Evolutionary conservation across 2,329 filamentous ascomycete species (phyloP).

Genomic region (Emergomyces pasteurianus): DNA sequence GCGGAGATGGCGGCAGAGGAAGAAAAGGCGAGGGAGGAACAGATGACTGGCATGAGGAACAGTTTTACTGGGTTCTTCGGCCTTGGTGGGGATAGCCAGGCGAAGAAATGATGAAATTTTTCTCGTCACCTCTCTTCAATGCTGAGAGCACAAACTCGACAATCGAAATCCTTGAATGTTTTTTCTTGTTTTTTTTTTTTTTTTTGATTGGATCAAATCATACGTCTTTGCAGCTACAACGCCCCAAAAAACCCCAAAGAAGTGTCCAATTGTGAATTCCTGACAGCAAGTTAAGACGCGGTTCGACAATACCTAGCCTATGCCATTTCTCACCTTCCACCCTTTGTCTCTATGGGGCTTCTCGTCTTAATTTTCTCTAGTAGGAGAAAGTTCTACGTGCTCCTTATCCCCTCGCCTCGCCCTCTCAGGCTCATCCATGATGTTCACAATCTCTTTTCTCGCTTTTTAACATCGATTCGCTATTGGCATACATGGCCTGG

Average conservation of each 20-base stretch:
- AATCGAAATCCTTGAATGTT: not conserved
- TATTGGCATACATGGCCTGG: not conserved
- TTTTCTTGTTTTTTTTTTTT: not conserved
- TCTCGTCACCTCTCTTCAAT: not conserved
- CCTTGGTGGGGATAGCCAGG: constrained; percentile 12
- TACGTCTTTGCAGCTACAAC: not conserved
- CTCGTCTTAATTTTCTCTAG: not conserved
- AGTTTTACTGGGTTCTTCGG: constrained; percentile 52
- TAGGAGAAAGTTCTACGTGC: not conserved
- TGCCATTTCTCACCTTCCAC: not conserved
- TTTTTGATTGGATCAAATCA: not conserved
- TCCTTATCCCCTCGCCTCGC: not conserved
- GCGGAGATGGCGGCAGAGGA: constrained; percentile 82
- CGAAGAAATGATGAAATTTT: not conserved
- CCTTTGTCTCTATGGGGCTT: not conserved
- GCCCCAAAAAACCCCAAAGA: not conserved
- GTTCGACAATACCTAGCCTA: too few species aligned
- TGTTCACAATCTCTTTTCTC: not conserved
- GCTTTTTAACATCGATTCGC: not conserved
- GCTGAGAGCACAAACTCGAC: not conserved
- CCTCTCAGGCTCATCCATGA: not conserved
- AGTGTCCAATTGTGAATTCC: not conserved
- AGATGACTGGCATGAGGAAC: constrained; percentile 83
- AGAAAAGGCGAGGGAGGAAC: constrained; percentile 81
- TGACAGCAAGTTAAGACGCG: not conserved